These are phyloP conservation scores for Obba rivulosa DNA, from an alignment of 768 basidiomycete species.

Conservation along the genomic window DNA sequence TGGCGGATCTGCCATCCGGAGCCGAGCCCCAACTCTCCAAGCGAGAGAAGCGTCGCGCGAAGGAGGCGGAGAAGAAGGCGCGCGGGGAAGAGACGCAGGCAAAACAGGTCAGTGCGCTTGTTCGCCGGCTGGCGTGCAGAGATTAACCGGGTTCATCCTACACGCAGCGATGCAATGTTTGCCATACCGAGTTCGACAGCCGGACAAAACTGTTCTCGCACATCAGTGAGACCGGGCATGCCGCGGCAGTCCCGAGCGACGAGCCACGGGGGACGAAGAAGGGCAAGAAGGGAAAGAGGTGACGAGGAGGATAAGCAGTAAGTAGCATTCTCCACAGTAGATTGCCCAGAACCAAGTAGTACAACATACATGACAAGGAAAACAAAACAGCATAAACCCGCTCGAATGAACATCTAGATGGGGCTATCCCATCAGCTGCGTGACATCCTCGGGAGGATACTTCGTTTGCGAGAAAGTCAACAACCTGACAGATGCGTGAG, in stretches of 20 bases:
- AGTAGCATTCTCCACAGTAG: background rate
- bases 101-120: slow-evolving; percentile 15
- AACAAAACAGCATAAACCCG: background rate
- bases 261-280: slow-evolving; percentile 20
- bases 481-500: slow-evolving; percentile 45
- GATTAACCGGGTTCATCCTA: background rate
- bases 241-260: slow-evolving; percentile 38
- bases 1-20: background rate
- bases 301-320: background rate
- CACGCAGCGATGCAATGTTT: slow-evolving; percentile 58
- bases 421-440: slow-evolving; percentile 76
- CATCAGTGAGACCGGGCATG: slow-evolving; percentile 67
- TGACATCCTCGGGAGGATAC: slow-evolving; percentile 89
- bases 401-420: background rate
- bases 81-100: slow-evolving; percentile 26
- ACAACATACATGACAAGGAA: too few species aligned
- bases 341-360: too few species aligned
- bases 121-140: background rate
- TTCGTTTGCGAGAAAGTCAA: slow-evolving; percentile 95
- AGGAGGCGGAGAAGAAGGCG: slow-evolving; percentile 68
- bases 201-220: slow-evolving; percentile 74
- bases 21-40: slow-evolving; percentile 47
- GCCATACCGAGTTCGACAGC: slow-evolving; percentile 55
- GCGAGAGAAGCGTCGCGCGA: slow-evolving; percentile 73
- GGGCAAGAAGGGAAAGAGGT: slow-evolving; percentile 25